Base-by-base conservation (phyloP, 345 rosid species). In the Rhizophora mangle region DNA sequence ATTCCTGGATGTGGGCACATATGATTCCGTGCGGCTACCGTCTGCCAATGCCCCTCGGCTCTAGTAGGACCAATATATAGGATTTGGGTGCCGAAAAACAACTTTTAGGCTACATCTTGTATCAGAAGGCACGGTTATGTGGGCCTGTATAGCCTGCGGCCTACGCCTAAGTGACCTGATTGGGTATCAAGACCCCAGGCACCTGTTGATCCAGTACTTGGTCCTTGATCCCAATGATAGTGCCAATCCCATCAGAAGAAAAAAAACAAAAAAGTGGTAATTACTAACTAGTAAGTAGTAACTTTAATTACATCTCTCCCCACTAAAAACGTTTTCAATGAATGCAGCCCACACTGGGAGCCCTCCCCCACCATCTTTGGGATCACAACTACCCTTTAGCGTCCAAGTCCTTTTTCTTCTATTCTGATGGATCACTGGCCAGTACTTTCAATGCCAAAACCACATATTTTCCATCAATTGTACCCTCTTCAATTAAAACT, bases 21-120 rank as follows among this genome's bases (percentile, higher is more conserved):
- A 71, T 73, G 77, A 75, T 62, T 66, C 34, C 60, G 56, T 61
- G 77, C 62, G 21, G 73, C 59, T 74, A 54, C 62, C 62, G 69
- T 43, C 39, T 60, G 57, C 30, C 77, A 37, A 30, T 67, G 69
- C 56, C 61, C 62, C 49, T 43, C 49, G 19, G 4, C 37, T 7
- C 8, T 9, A 36, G 55, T 53, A 32, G 71, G 67, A 36, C 76
- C 76, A 60, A 59, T 63, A 3, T 39, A 11, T 32, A 39, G 46
- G 65, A 52, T 63, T 72, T 68, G 24, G 26, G 32, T 56, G 57
- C 37, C 1, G 2, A 6, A 19, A 5, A 58, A 58, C 52, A 4
- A 32, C 53, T 63, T 70, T 53, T 26, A 9, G 60, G 29, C 37
- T 34, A 34, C 10, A 56, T 30, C 6, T 32, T n/a, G 60, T 16